phyloP scores from a whole-genome alignment of 228 moss, liverwort and hornwort species.

The Sphagnum fallax region DNA sequence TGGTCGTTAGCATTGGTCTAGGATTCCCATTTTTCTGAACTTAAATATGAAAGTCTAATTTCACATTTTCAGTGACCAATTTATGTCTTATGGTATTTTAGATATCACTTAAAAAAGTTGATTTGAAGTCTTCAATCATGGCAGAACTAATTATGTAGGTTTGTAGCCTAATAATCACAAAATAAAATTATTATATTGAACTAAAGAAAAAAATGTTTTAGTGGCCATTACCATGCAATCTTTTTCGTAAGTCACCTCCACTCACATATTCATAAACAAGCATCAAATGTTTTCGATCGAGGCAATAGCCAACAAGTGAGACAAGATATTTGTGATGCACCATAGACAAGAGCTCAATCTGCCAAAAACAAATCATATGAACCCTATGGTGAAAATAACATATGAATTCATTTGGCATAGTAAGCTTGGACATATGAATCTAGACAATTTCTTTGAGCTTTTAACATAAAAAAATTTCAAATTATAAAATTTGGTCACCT shows the following conservation, averaged over 20 bases:
- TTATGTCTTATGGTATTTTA: too few species aligned
- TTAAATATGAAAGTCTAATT: too few species aligned
- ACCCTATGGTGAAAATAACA: not conserved
- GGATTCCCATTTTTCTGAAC: too few species aligned
- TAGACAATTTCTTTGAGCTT: not conserved
- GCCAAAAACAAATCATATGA: too few species aligned
- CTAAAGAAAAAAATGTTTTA: not conserved
- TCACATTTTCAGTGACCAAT: too few species aligned
- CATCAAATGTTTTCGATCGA: slow-evolving; percentile 34
- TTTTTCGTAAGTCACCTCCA: slow-evolving; percentile 51
- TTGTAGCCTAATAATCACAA: too few species aligned
- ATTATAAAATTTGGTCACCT: slow-evolving; percentile 19
- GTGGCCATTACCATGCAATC: slow-evolving; percentile 41
- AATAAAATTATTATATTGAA: too few species aligned
- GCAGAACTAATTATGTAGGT: too few species aligned
- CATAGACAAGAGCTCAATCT: slow-evolving; percentile 59
- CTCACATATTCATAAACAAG: slow-evolving; percentile 59
- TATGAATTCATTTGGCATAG: not conserved
- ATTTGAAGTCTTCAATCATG: too few species aligned
- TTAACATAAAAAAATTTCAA: not conserved
- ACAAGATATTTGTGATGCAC: slow-evolving; percentile 71
- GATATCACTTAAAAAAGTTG: too few species aligned
- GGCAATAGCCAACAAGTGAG: slow-evolving; percentile 57
- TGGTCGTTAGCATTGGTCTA: not conserved
- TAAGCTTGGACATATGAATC: not conserved